Evolutionary conservation across 2,329 filamentous ascomycete genomes (phyloP), one percentile per base, ranked within the genome.

Genomic region (Ophiobolus disseminans): DNA sequence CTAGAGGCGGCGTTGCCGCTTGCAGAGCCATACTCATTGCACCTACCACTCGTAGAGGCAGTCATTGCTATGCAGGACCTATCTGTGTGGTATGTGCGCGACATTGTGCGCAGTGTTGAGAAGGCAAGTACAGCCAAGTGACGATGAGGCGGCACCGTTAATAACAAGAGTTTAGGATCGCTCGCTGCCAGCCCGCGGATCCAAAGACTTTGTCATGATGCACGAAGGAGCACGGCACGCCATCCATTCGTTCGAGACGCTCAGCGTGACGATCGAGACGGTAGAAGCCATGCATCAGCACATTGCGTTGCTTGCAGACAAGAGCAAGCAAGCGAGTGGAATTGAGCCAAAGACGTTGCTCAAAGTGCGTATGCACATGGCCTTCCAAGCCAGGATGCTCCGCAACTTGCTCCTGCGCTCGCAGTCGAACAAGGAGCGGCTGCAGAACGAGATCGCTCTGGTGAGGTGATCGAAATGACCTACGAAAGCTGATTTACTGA

Each of bases 361-460:
- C 16, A 31, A 30, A 31, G 17, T 50, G 3, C 45, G 20, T 1
- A 38, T 17, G 9, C 46, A 50, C 2, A 36, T 60, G 0, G 49
- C 31, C 2, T 45, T 32, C 9, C 58, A 60, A 37, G 17, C 44
- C 9, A 42, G 44, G 20, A 49, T 59, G 35, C 40, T 53, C 13
- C 48, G 47, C 5, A 57, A 53, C 16, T 30, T 61, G 10, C 26
- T 37, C 0, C 21, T 28, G n/a, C 39, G 58, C 6, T 50, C 53
- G 14, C 46, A 52, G 21, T 53, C 58, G 3, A 61, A 59, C 23
- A 55, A 50, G 19, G 53, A 59, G 16, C 41, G 58, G 6, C 21
- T 62, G 17, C 53, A 57, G 21, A 62, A 57, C 22, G 58, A 62
- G 28, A 55, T 58, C 14, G 39, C 47, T 3, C 45, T 56, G 19